Evolutionary conservation across 2,329 filamentous ascomycete species (phyloP).

Genomic region (Claviceps maximensis): DNA sequence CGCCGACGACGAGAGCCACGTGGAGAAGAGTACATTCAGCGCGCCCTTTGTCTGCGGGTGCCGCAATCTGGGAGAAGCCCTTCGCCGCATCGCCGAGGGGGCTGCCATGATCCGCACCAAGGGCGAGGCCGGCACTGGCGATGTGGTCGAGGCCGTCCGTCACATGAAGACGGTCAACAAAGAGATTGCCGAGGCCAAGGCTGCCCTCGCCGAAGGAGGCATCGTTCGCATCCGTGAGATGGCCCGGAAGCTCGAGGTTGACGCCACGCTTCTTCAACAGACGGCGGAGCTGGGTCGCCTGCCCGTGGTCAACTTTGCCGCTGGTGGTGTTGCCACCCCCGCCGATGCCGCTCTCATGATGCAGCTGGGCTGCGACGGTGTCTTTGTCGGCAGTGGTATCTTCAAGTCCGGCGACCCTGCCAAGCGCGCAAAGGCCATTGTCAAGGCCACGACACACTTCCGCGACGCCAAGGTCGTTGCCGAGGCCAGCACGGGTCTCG

Average conservation of each 20-base stretch:
- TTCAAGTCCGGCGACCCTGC: slow-evolving; percentile 92
- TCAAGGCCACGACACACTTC: slow-evolving; percentile 85
- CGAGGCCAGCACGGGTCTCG: slow-evolving; percentile 74
- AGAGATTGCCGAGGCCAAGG: slow-evolving; percentile 69
- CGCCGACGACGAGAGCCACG: slow-evolving; percentile 80
- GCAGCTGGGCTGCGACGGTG: slow-evolving; percentile 95
- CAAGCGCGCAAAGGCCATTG: slow-evolving; percentile 86
- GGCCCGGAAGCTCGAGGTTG: slow-evolving; percentile 69
- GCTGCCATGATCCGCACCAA: slow-evolving; percentile 99
- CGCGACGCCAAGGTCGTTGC: slow-evolving; percentile 74
- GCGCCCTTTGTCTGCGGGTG: slow-evolving; percentile 95
- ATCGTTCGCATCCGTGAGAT: slow-evolving; percentile 48
- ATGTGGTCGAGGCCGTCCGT: slow-evolving; percentile 90
- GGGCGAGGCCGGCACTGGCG: slow-evolving; percentile 92
- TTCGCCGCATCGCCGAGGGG: slow-evolving; percentile 81
- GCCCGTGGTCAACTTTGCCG: slow-evolving; percentile 95
- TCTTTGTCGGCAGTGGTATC: slow-evolving; percentile 93
- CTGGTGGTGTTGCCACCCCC: slow-evolving; percentile 97
- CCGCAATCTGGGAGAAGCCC: slow-evolving; percentile 83
- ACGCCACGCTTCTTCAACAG: slow-evolving; percentile 69
- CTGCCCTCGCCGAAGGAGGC: slow-evolving; percentile 48
- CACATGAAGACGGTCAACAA: slow-evolving; percentile 86
- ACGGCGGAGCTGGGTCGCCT: slow-evolving; percentile 77
- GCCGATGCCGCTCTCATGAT: slow-evolving; percentile 96
- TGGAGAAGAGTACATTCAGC: slow-evolving; percentile 72